Evolutionary conservation across 768 basidiomycete species (phyloP).

Genomic region (Cyclocybe cylindracea): DNA sequence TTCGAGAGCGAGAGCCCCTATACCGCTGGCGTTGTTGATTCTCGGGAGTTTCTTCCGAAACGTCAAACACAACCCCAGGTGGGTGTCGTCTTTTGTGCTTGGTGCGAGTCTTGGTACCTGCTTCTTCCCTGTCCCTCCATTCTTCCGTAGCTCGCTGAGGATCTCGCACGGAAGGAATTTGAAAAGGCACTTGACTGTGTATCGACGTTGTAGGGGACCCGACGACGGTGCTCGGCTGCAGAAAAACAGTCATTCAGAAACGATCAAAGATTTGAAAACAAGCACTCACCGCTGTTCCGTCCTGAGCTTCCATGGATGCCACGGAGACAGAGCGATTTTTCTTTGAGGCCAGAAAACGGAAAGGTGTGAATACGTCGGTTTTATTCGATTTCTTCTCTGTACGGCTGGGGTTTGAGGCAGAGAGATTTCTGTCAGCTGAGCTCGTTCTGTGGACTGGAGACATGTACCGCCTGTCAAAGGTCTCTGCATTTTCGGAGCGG

Average conservation of each 20-base stretch:
- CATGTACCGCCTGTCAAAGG: conserved; percentile 8
- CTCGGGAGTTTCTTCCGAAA: conserved; percentile 53
- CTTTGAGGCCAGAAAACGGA: conserved; percentile 59
- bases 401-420: conserved; percentile 30
- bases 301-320: conserved; percentile 75
- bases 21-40: conserved; percentile 12
- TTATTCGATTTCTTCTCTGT: conserved; percentile 40
- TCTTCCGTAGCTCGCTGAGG: conserved; percentile 62
- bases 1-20: too few species aligned
- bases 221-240: conserved; percentile 67
- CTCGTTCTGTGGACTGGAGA: conserved; percentile 1
- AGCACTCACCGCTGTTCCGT: conserved; percentile 75
- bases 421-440: conserved; percentile 8
- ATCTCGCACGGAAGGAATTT: conserved; percentile 65
- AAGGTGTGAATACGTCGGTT: conserved; percentile 58
- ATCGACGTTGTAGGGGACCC: conserved; percentile 76
- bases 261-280: not conserved
- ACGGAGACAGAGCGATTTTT: conserved; percentile 69
- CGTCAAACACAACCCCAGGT: conserved; percentile 69
- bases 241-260: conserved; percentile 11
- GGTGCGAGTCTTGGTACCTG: conserved; percentile 40
- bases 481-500: not conserved
- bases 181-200: conserved; percentile 52
- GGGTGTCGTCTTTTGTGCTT: conserved; percentile 45
- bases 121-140: conserved; percentile 71